Conservation (phyloP, 805 yeast genomes). For the Tetrapisispora arboricola region DNA sequence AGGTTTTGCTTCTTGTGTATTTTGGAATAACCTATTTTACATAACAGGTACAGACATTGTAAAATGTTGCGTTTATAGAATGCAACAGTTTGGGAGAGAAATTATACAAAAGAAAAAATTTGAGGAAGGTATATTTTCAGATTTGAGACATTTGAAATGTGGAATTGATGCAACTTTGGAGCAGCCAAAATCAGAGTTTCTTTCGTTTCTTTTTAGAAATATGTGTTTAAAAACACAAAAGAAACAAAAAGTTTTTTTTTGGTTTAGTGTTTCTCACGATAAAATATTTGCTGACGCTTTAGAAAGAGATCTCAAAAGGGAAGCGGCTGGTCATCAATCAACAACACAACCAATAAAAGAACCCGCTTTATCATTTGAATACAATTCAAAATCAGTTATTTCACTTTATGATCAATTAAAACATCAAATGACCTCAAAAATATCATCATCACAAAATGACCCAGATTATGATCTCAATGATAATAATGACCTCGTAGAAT, state of each 20-base stretch:
- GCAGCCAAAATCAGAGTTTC: constrained; percentile 73
- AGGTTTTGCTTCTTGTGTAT: constrained; percentile 85
- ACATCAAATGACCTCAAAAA: constrained; percentile 1
- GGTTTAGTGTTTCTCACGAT: constrained; percentile 95
- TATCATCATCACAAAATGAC: neutral
- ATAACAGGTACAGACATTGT: constrained; percentile 96
- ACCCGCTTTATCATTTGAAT: constrained; percentile 71
- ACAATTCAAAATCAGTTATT: constrained; percentile 36
- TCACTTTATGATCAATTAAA: constrained; percentile 46
- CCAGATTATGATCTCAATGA: constrained; percentile 1
- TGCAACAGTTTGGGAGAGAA: constrained; percentile 81
- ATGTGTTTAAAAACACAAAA: constrained; percentile 88
- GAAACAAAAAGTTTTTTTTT: constrained; percentile 91
- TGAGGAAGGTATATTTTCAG: constrained; percentile 93
- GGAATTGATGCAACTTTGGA: constrained; percentile 84
- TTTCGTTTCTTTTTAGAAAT: constrained; percentile 75
- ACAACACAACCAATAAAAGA: constrained; percentile 66
- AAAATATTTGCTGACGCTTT: constrained; percentile 85
- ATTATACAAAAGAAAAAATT: constrained; percentile 83
- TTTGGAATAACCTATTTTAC: constrained; percentile 82
- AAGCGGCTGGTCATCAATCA: constrained; percentile 46
- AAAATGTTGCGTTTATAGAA: constrained; percentile 77
- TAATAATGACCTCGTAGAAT: no score
- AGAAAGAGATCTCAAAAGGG: constrained; percentile 83
- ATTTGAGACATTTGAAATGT: constrained; percentile 73